A percentile compares a stretch with the other conserved stretches of the same genome.
Conservation (phyloP, 2,329 filamentous ascomycete species). For the Bipolaris victoriae region DNA sequence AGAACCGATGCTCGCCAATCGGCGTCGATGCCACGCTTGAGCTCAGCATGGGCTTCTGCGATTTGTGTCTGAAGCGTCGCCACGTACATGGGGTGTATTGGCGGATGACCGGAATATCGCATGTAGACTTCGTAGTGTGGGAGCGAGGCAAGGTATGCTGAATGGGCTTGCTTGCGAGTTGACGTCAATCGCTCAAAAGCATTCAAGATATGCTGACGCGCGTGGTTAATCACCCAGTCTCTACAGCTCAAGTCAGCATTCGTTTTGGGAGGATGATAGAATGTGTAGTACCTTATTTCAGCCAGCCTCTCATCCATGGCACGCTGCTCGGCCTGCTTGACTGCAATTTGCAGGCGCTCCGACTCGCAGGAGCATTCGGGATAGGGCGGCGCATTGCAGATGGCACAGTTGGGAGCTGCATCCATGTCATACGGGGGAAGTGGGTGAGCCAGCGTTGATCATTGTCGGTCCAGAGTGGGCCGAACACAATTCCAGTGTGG, state of each 20-base stretch:
- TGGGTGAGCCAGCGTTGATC: conserved; percentile 34
- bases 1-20: conserved; percentile 79
- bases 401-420: conserved; percentile 49
- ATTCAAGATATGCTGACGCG: conserved; percentile 53
- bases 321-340: conserved; percentile 49
- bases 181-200: conserved; percentile 52
- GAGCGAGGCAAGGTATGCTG: conserved; percentile 52
- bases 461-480: conserved; percentile 33
- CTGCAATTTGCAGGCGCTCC: conserved; percentile 49
- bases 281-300: conserved; percentile 41
- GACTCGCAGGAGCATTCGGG: conserved; percentile 50
- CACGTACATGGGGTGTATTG: conserved; percentile 50
- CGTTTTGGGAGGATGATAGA: not conserved
- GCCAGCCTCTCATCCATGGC: conserved; percentile 46
- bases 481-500: conserved; percentile 13
- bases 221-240: conserved; percentile 56
- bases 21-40: conserved; percentile 77
- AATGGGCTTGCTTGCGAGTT: conserved; percentile 51
- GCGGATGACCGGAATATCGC: conserved; percentile 54
- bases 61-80: conserved; percentile 60
- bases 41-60: conserved; percentile 65
- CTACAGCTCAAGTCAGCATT: conserved; percentile 39
- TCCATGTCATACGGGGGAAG: conserved; percentile 42
- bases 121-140: conserved; percentile 56
- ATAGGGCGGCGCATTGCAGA: conserved; percentile 49